These are phyloP conservation scores for Claviceps africana DNA, from an alignment of 2,329 filamentous ascomycete genomes.

Conservation along the genomic window DNA sequence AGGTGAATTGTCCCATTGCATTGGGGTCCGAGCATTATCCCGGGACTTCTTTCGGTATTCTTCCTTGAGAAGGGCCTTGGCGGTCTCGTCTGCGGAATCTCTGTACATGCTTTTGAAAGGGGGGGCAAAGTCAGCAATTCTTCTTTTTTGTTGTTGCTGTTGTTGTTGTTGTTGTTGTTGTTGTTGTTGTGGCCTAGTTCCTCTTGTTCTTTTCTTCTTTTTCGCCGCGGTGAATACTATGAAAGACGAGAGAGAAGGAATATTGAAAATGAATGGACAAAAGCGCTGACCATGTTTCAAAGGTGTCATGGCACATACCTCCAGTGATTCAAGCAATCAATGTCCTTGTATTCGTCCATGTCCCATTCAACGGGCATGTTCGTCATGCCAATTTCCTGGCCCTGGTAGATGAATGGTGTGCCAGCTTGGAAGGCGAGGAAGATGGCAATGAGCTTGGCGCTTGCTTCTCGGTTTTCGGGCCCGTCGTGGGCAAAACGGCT, in stretches of 20 bases:
- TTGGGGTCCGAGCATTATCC: slow-evolving; percentile 58
- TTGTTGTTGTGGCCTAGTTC: no score
- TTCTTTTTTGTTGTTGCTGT: no score
- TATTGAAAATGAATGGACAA: neutral
- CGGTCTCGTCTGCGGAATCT: slow-evolving; percentile 24
- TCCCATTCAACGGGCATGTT: slow-evolving; percentile 48
- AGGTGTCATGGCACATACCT: slow-evolving; percentile 16
- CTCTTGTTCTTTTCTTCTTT: neutral
- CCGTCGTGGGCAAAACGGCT: slow-evolving; percentile 38
- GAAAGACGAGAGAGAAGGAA: neutral
- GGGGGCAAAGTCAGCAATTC: neutral
- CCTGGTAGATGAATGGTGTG: slow-evolving; percentile 55
- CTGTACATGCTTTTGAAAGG: slow-evolving; percentile 20
- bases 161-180: no score
- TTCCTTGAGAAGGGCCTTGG: slow-evolving; percentile 20
- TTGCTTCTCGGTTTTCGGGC: slow-evolving; percentile 32
- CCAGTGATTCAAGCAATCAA: slow-evolving; percentile 43
- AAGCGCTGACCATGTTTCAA: neutral
- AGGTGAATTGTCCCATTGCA: slow-evolving; percentile 50
- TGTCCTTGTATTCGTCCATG: slow-evolving; percentile 54
- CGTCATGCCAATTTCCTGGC: slow-evolving; percentile 54
- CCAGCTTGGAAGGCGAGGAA: slow-evolving; percentile 44
- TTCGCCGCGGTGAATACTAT: neutral
- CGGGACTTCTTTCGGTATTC: slow-evolving; percentile 46
- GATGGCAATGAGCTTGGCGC: slow-evolving; percentile 46